Evolutionary conservation across 2,329 filamentous ascomycete genomes (phyloP).

Genomic region (Trichocomaceae sp.): DNA sequence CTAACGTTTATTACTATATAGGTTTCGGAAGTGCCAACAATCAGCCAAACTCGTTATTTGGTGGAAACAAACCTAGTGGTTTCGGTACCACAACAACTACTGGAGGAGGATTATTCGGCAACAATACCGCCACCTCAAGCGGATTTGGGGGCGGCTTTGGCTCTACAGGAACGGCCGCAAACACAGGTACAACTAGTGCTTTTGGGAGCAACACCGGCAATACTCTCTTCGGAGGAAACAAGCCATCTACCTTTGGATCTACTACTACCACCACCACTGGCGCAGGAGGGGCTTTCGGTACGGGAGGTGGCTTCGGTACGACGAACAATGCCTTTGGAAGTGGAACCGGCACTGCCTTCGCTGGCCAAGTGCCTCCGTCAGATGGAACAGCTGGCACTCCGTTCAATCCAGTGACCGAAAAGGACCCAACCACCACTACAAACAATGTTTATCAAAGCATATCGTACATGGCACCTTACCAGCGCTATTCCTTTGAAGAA

Average conservation of each 20-base stretch:
- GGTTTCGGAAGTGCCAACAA: slow-evolving; percentile 33
- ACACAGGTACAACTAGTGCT: slow-evolving; percentile 17
- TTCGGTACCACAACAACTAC: slow-evolving; percentile 11
- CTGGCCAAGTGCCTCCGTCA: slow-evolving; percentile 33
- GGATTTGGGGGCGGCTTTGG: slow-evolving; percentile 32
- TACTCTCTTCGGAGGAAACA: slow-evolving; percentile 21
- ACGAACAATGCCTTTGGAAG: slow-evolving; percentile 28
- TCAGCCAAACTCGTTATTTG: slow-evolving; percentile 22
- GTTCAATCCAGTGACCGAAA: slow-evolving; percentile 41
- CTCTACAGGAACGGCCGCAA: slow-evolving; percentile 18
- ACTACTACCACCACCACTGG: slow-evolving; percentile 16
- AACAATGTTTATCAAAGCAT: slow-evolving; percentile 46
- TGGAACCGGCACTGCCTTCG: slow-evolving; percentile 38
- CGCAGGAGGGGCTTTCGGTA: slow-evolving; percentile 23
- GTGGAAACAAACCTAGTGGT: slow-evolving; percentile 10
- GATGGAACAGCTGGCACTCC: slow-evolving; percentile 43
- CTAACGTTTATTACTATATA: slow-evolving; percentile 19
- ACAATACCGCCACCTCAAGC: slow-evolving; percentile 24
- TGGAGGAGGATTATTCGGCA: slow-evolving; percentile 28
- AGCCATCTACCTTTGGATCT: slow-evolving; percentile 26
- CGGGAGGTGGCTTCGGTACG: slow-evolving; percentile 20
- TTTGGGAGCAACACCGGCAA: slow-evolving; percentile 20
- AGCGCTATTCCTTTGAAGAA: slow-evolving; percentile 83
- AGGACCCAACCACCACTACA: slow-evolving; percentile 32
- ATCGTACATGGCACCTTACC: slow-evolving; percentile 47